Conservation (phyloP, 805 yeast species). For the Ogataea ganodermae region DNA sequence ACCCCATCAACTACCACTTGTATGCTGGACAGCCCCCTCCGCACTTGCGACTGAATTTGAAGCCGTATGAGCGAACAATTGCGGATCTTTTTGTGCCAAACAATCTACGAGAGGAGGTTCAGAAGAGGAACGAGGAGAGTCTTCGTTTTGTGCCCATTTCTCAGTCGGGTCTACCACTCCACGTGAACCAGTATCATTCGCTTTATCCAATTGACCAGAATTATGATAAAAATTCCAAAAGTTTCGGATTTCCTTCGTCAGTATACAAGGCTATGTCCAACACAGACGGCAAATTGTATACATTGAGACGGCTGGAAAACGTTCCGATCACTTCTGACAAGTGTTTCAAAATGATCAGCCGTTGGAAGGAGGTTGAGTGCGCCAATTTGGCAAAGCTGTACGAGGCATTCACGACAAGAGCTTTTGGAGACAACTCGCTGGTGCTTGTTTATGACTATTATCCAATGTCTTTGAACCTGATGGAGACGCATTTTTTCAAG, state of each 20-base stretch:
- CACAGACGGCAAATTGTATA: slow-evolving; percentile 74
- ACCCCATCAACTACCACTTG: slow-evolving; percentile 75
- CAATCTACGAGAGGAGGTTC: slow-evolving; percentile 68
- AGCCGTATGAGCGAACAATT: slow-evolving; percentile 71
- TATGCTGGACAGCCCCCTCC: slow-evolving; percentile 92
- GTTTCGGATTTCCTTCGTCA: slow-evolving; percentile 58
- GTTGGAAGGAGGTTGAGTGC: slow-evolving; percentile 61
- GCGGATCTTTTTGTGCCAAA: slow-evolving; percentile 71
- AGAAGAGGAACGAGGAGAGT: slow-evolving; percentile 76
- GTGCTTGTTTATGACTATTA: slow-evolving; percentile 81
- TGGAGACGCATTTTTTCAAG: slow-evolving; percentile 62
- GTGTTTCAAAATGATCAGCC: slow-evolving; percentile 60
- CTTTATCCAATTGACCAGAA: slow-evolving; percentile 75
- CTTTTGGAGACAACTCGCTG: slow-evolving; percentile 79
- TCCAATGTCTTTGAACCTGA: slow-evolving; percentile 72
- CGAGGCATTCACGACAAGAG: slow-evolving; percentile 85
- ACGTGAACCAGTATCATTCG: slow-evolving; percentile 81
- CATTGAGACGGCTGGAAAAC: slow-evolving; percentile 71
- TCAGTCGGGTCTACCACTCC: slow-evolving; percentile 64
- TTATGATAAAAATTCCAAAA: slow-evolving; percentile 38
- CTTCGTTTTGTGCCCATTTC: slow-evolving; percentile 55
- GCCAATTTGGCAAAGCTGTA: slow-evolving; percentile 66
- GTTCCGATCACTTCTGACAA: slow-evolving; percentile 56
- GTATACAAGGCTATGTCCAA: slow-evolving; percentile 81
- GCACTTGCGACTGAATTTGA: slow-evolving; percentile 57